Evolutionary conservation across 768 basidiomycete species (phyloP).

Genomic region (Hortiboletus flavorubellus): DNA sequence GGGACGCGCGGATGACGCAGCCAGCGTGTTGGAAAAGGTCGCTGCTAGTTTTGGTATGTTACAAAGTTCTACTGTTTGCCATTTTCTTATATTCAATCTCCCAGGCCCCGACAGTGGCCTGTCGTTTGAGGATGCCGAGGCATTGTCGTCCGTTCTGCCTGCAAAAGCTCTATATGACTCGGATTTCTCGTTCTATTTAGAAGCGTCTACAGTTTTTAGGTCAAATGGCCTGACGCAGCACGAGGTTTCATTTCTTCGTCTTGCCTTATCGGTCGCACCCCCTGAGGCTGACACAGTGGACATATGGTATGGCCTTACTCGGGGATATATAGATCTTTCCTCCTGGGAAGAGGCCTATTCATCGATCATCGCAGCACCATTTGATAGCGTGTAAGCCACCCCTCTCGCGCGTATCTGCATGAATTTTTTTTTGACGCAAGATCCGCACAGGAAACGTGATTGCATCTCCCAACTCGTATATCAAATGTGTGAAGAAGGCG

Average conservation of each 20-base stretch:
- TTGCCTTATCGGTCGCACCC: slow-evolving; percentile 73
- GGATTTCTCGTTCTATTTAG: slow-evolving; percentile 72
- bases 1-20: slow-evolving; percentile 72
- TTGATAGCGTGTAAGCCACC: slow-evolving; percentile 69
- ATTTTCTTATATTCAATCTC: slow-evolving; percentile 6
- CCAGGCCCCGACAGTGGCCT: slow-evolving; percentile 49
- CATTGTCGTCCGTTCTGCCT: slow-evolving; percentile 61
- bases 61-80: slow-evolving; percentile 1
- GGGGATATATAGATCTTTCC: slow-evolving; percentile 68
- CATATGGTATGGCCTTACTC: slow-evolving; percentile 79
- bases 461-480: slow-evolving; percentile 80
- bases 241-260: slow-evolving; percentile 71
- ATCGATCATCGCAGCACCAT: slow-evolving; percentile 68
- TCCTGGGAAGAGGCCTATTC: slow-evolving; percentile 88
- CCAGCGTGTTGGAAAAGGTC: slow-evolving; percentile 66
- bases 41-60: slow-evolving; percentile 71
- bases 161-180: slow-evolving; percentile 53
- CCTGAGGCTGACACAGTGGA: slow-evolving; percentile 51
- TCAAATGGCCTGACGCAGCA: slow-evolving; percentile 49
- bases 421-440: slow-evolving; percentile 5
- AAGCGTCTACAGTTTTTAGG: slow-evolving; percentile 74
- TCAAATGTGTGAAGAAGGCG: slow-evolving; percentile 88
- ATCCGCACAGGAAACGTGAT: slow-evolving; percentile 65
- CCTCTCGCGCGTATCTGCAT: slow-evolving; percentile 3
- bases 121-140: slow-evolving; percentile 59